Conservation (phyloP, 1,139 yeast species). For the Martiniozyma asiatica region DNA sequence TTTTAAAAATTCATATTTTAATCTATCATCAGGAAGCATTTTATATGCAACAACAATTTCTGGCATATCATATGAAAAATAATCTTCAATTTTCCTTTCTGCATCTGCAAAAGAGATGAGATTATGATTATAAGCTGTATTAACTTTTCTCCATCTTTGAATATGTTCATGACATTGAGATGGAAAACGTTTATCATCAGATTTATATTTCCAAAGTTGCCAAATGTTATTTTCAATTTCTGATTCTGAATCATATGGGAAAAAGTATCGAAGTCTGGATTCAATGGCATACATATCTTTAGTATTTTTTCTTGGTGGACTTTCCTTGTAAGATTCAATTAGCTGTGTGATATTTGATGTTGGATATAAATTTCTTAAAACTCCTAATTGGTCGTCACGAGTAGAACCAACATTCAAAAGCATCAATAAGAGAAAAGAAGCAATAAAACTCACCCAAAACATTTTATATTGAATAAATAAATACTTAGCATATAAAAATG, state of each 20-base stretch:
- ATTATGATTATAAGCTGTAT: constrained; percentile 52
- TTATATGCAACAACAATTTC: constrained; percentile 47
- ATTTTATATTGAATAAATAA: neutral
- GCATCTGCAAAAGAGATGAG: constrained; percentile 51
- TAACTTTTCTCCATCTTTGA: constrained; percentile 40
- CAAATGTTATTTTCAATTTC: constrained; percentile 66
- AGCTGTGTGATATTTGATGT: constrained; percentile 5
- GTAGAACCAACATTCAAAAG: constrained; percentile 2
- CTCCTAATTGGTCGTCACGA: constrained; percentile 3
- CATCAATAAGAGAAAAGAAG: constrained; percentile 1
- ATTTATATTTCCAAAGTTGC: constrained; percentile 86
- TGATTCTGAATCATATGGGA: constrained; percentile 49
- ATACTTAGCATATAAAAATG: neutral
- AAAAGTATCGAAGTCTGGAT: constrained; percentile 37
- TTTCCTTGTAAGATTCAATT: constrained; percentile 5
- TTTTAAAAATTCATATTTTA: constrained; percentile 62
- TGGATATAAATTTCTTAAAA: constrained; percentile 3
- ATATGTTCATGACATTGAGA: constrained; percentile 30
- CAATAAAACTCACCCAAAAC: neutral
- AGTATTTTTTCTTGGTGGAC: constrained; percentile 14
- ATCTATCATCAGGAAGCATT: constrained; percentile 48
- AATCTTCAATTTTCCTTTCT: constrained; percentile 37
- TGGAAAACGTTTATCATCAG: constrained; percentile 48
- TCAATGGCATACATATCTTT: constrained; percentile 22
- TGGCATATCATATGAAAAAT: constrained; percentile 44